Evolutionary conservation across 1,284 basidiomycete genomes (phyloP).

Genomic region (Cryptococcus amylolentus): DNA sequence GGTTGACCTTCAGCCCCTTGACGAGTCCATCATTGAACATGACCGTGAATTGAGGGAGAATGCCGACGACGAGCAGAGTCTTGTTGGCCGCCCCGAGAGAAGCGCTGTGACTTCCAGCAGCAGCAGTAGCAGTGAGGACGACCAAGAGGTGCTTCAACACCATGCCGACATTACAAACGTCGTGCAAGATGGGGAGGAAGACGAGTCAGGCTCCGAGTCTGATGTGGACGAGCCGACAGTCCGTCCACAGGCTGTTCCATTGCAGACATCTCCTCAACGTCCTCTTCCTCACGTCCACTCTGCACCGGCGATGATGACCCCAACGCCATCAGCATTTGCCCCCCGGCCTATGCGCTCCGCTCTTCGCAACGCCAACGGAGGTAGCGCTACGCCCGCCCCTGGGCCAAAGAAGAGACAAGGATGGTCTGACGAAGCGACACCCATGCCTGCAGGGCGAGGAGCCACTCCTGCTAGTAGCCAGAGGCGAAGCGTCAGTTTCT

Average conservation of each 20-base stretch:
- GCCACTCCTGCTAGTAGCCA: slow-evolving; percentile 20
- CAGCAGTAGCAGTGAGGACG: slow-evolving; percentile 6
- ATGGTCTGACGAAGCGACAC: slow-evolving; percentile 40
- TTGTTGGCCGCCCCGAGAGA: not conserved
- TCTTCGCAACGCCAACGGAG: slow-evolving; percentile 25
- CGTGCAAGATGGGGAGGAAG: slow-evolving; percentile 1
- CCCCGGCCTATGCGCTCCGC: slow-evolving; percentile 37
- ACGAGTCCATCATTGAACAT: slow-evolving; percentile 1
- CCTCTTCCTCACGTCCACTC: slow-evolving; percentile 29
- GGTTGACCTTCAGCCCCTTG: not conserved
- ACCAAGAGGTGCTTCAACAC: not conserved
- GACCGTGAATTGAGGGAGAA: slow-evolving; percentile 1
- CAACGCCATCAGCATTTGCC: slow-evolving; percentile 20
- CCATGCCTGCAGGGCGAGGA: slow-evolving; percentile 13
- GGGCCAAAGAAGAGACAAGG: slow-evolving; percentile 46
- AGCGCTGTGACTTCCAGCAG: slow-evolving; percentile 5
- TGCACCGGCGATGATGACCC: slow-evolving; percentile 36
- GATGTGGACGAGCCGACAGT: slow-evolving; percentile 12
- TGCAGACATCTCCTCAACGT: slow-evolving; percentile 17
- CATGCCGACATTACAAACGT: not conserved
- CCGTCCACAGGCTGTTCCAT: not conserved
- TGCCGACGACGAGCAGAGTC: slow-evolving; percentile 4
- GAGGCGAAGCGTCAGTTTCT: slow-evolving; percentile 86
- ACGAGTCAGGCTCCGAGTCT: slow-evolving; percentile 5
- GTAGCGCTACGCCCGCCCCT: slow-evolving; percentile 35